Conservation (phyloP, 805 yeast species). For the Saccharomyces jurei region DNA sequence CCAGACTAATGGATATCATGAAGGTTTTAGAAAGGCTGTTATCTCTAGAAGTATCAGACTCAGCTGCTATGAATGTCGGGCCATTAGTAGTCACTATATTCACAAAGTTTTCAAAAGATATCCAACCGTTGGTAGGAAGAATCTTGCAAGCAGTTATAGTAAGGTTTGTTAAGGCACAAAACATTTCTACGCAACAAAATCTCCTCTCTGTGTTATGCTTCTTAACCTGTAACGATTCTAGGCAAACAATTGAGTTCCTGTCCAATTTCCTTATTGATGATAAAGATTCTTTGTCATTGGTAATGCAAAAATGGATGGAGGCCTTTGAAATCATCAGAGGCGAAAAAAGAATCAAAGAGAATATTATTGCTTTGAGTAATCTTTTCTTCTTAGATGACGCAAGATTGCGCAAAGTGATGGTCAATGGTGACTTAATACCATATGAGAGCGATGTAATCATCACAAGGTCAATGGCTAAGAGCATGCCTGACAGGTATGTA, state of each 20-base stretch:
- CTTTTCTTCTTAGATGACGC: conserved; percentile 53
- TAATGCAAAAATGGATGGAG: conserved; percentile 75
- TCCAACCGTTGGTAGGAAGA: conserved; percentile 35
- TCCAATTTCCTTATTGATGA: conserved; percentile 31
- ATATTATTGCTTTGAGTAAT: conserved; percentile 61
- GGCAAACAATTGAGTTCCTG: conserved; percentile 56
- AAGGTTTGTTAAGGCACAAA: conserved; percentile 58
- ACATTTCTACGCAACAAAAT: conserved; percentile 68
- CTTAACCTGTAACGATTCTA: conserved; percentile 54
- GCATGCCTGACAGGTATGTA: conserved; percentile 53
- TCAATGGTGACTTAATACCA: conserved; percentile 71
- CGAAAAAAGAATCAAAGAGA: conserved; percentile 55
- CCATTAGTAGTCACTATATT: conserved; percentile 52
- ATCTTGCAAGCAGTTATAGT: conserved; percentile 68
- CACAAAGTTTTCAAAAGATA: conserved; percentile 39
- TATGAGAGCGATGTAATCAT: conserved; percentile 55
- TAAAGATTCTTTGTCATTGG: conserved; percentile 41
- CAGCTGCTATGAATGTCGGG: conserved; percentile 75
- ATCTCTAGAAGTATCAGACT: conserved; percentile 63
- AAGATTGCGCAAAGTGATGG: conserved; percentile 43
- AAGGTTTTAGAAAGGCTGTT: conserved; percentile 57
- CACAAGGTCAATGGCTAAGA: conserved; percentile 77
- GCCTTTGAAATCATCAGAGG: conserved; percentile 79
- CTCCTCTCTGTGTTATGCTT: conserved; percentile 69
- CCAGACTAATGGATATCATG: conserved; percentile 28